Evolutionary conservation across 495 filamentous ascomycete genomes (phyloP).

Genomic region (Lophiotrema nucula): DNA sequence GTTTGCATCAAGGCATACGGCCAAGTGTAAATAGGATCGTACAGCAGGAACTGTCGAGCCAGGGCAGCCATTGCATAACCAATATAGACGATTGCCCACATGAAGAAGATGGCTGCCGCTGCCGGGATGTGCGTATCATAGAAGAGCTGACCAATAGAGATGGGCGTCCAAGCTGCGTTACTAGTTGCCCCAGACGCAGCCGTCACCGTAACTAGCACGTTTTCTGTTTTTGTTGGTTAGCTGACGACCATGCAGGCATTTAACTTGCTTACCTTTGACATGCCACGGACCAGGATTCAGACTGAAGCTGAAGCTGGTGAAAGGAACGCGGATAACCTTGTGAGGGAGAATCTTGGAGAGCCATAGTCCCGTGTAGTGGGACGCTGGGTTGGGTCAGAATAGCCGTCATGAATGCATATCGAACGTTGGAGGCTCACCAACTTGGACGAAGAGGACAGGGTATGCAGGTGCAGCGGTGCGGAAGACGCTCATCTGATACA

Average conservation of each 20-base stretch:
- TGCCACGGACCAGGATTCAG: constrained; percentile 59
- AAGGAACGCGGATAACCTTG: constrained; percentile 48
- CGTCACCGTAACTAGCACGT: constrained; percentile 56
- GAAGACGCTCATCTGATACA: constrained; percentile 55
- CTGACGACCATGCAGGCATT: too few species aligned
- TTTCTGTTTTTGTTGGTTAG: constrained; percentile 46
- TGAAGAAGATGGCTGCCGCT: constrained; percentile 56
- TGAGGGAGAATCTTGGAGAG: constrained; percentile 51
- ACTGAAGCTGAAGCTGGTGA: constrained; percentile 41
- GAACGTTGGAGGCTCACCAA: too few species aligned
- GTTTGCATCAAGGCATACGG: constrained; percentile 53
- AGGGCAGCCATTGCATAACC: constrained; percentile 57
- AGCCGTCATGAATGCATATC: background rate
- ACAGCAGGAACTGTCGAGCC: constrained; percentile 54
- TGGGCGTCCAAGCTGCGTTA: constrained; percentile 51
- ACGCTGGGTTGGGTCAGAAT: constrained; percentile 31
- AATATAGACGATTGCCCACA: constrained; percentile 56
- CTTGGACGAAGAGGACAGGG: constrained; percentile 58
- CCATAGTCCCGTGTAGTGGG: constrained; percentile 56
- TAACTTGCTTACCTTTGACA: too few species aligned
- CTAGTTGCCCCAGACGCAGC: constrained; percentile 56
- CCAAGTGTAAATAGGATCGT: constrained; percentile 57
- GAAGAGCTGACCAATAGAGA: constrained; percentile 55
- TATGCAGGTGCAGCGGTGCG: constrained; percentile 56
- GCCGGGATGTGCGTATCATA: constrained; percentile 51